Evolutionary conservation across 1,284 basidiomycete genomes (phyloP).

Genomic region (Ustilago tritici): DNA sequence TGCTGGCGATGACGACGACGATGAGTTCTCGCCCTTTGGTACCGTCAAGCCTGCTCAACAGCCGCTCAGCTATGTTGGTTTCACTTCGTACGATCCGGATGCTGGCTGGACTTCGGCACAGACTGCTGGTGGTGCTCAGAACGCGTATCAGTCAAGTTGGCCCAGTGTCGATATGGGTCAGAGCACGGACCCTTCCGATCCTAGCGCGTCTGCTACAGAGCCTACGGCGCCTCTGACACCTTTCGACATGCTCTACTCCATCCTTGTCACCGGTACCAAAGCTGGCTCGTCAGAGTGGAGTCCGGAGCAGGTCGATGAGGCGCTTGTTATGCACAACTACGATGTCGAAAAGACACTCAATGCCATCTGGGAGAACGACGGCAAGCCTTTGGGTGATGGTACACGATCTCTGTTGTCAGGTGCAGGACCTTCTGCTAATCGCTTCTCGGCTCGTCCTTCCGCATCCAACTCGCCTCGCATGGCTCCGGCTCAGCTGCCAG

Average conservation of each 20-base stretch:
- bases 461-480: constrained; percentile 26
- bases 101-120: constrained; percentile 39
- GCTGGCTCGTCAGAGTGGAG: constrained; percentile 71
- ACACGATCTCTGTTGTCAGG: constrained; percentile 36
- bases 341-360: constrained; percentile 96
- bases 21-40: constrained; percentile 75
- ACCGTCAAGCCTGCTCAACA: constrained; percentile 31
- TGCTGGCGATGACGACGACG: constrained; percentile 72
- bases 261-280: constrained; percentile 74
- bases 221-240: constrained; percentile 83
- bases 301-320: constrained; percentile 91
- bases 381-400: constrained; percentile 50
- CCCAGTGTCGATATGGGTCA: not conserved
- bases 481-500: constrained; percentile 23
- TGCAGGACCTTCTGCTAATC: constrained; percentile 10
- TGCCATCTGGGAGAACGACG: constrained; percentile 80
- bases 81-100: constrained; percentile 31
- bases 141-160: constrained; percentile 17
- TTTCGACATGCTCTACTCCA: constrained; percentile 91
- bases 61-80: constrained; percentile 40
- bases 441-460: not conserved
- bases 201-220: constrained; percentile 71
- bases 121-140: constrained; percentile 9
- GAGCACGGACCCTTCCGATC: constrained; percentile 13
- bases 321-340: constrained; percentile 85